phyloP scores from a whole-genome alignment of 2,329 filamentous ascomycete species.

The Apiospora kogelbergensis region DNA sequence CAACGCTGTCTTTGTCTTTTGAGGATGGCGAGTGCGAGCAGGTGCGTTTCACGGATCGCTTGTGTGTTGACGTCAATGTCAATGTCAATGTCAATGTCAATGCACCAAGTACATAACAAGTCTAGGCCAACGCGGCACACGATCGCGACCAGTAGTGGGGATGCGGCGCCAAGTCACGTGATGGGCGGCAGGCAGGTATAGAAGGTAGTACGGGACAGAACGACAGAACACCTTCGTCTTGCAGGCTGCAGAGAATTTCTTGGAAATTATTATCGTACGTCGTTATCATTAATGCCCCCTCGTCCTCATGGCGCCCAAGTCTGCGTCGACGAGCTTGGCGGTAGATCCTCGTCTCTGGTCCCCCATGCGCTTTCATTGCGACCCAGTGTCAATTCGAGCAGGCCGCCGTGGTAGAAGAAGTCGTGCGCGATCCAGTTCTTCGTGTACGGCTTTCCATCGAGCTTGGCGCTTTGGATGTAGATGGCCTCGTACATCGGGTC shows the following conservation, averaged over 20 bases:
- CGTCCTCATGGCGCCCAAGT: neutral
- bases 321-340: conserved; percentile 47
- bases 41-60: neutral
- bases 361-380: conserved; percentile 58
- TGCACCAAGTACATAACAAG: neutral
- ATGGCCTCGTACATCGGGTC: conserved; percentile 40
- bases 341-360: conserved; percentile 54
- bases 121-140: neutral
- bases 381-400: conserved; percentile 59
- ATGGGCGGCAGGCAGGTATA: no score
- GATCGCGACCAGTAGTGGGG: neutral
- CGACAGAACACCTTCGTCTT: no score
- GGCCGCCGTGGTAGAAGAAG: conserved; percentile 60
- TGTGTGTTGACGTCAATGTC: neutral
- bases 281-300: neutral
- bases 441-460: conserved; percentile 57
- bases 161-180: neutral
- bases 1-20: neutral
- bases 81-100: neutral
- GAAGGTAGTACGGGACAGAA: no score
- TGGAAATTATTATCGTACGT: neutral
- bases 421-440: conserved; percentile 65
- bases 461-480: conserved; percentile 59
- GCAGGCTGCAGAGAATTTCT: neutral
- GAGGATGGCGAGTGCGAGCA: neutral